Base-by-base conservation (phyloP, 345 rosid species). In the Iberis pinnata region DNA sequence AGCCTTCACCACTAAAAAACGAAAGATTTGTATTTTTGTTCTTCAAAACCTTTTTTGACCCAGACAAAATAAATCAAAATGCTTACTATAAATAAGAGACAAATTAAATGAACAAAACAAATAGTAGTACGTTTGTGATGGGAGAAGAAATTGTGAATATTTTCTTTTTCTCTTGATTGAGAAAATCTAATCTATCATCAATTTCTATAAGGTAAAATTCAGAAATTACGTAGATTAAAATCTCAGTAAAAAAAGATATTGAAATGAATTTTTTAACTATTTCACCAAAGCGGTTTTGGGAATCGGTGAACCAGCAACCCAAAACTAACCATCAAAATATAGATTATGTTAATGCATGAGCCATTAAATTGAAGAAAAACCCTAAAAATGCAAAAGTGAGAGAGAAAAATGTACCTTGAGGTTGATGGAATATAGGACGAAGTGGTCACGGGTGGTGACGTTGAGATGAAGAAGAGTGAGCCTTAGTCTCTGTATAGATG, bases 381-480 rank as follows among this genome's bases (percentile, higher is more conserved):
- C 51, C 56, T 47, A n/a, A n/a, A n/a, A n/a, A 26, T 4, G 10
- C 8, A 24, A 33, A 36, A 7, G 9, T 25, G 32, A 13, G 46
- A 56, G 18, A 46, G 11, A 24, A 16, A 41, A 26, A 15, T 10
- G 49, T 63, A 89, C 97, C 97, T 89, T 86, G 49, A 79, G 74
- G 65, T 86, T 83, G 33, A 81, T 69, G 12, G 97, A 78, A 61
- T 86, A 86, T 53, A 89, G 82, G 53, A 76, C 89, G 55, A 69
- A 72, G 26, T 65, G 70, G 40, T 83, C 77, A 9, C 46, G 57
- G 27, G 89, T 68, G 15, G 89, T 68, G 77, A 89, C 80, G 49
- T 86, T 89, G 18, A 89, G 86, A 71, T 89, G 97, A 14, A 89
- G 93, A 49, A 89, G 60, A 48, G 73, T 74, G 41, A 89, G 79